phyloP scores from a whole-genome alignment of 2,329 filamentous ascomycete species.

The Arthrobotrys sphaeroides region DNA sequence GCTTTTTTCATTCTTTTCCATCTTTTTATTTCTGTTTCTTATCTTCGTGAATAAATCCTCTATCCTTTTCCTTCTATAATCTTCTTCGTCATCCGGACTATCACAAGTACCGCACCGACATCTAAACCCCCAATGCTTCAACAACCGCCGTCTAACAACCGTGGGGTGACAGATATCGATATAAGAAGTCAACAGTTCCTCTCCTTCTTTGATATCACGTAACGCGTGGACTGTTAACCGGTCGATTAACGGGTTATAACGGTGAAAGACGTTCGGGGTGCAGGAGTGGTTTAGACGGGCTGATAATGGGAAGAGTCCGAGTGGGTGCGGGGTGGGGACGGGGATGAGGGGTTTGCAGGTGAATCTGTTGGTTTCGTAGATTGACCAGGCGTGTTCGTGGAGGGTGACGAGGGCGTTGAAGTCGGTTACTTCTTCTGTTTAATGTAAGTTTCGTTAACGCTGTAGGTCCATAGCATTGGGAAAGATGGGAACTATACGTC shows the following conservation, averaged over 20 bases:
- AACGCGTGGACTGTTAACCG: constrained; percentile 57
- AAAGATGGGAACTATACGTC: not conserved
- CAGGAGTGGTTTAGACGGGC: constrained; percentile 59
- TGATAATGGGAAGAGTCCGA: constrained; percentile 57
- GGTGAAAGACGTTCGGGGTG: constrained; percentile 56
- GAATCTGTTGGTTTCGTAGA: constrained; percentile 51
- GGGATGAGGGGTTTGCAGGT: constrained; percentile 38
- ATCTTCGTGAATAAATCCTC: constrained; percentile 23
- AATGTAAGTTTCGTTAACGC: not conserved
- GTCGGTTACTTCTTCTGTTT: constrained; percentile 29
- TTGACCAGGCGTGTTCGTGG: constrained; percentile 47
- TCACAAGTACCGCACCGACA: constrained; percentile 37
- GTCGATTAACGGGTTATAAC: constrained; percentile 55
- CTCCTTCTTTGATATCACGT: constrained; percentile 55
- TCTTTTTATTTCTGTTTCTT: constrained; percentile 17
- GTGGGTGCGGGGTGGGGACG: not conserved
- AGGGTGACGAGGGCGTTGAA: constrained; percentile 32
- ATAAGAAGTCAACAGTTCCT: constrained; percentile 58
- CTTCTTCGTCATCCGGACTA: constrained; percentile 28
- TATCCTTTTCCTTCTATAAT: constrained; percentile 31
- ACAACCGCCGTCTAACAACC: not conserved
- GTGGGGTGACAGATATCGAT: constrained; percentile 53
- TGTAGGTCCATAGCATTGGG: not conserved
- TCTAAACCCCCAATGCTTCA: constrained; percentile 46
- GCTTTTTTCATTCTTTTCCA: not conserved